phyloP scores from a whole-genome alignment of 108 stramenopile species.

The Aureococcus anophagefferens region DNA sequence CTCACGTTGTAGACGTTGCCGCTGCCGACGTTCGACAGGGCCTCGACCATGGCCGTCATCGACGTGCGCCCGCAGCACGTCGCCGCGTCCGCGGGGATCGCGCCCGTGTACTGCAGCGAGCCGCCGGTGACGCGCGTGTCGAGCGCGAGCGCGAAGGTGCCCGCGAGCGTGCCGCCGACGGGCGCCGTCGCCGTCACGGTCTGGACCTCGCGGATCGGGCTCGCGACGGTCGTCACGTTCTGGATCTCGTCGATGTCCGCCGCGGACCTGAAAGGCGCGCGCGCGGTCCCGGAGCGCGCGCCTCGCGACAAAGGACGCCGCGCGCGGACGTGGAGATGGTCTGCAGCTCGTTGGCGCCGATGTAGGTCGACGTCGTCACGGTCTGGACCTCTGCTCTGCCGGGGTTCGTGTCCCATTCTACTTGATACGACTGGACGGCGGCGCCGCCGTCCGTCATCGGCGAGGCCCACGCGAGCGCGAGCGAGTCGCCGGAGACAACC shows the following conservation, averaged over 20 bases:
- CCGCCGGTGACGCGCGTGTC: slow-evolving; percentile 43
- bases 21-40: slow-evolving; percentile 45
- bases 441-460: slow-evolving; percentile 13
- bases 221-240: slow-evolving; percentile 38
- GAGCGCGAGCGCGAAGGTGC: slow-evolving; percentile 46
- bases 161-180: slow-evolving; percentile 25
- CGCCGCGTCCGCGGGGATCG: slow-evolving; percentile 46
- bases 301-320: too few relatives aligned
- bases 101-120: slow-evolving; percentile 50
- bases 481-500: background rate
- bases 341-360: slow-evolving; percentile 71
- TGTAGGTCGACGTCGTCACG: slow-evolving; percentile 50
- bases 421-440: slow-evolving; percentile 15
- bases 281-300: too few relatives aligned
- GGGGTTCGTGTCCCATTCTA: slow-evolving; percentile 72
- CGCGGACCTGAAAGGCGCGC: background rate
- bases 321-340: slow-evolving; percentile 39
- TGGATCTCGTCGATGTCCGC: slow-evolving; percentile 61
- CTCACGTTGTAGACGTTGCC: slow-evolving; percentile 15
- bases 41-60: slow-evolving; percentile 46
- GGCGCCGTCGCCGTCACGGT: slow-evolving; percentile 43
- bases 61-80: slow-evolving; percentile 32
- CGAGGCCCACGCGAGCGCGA: background rate
- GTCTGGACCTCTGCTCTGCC: slow-evolving; percentile 60
- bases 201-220: slow-evolving; percentile 52